phyloP scores from a whole-genome alignment of 2,329 filamentous ascomycete genomes.

The Chaetomium sp. region DNA sequence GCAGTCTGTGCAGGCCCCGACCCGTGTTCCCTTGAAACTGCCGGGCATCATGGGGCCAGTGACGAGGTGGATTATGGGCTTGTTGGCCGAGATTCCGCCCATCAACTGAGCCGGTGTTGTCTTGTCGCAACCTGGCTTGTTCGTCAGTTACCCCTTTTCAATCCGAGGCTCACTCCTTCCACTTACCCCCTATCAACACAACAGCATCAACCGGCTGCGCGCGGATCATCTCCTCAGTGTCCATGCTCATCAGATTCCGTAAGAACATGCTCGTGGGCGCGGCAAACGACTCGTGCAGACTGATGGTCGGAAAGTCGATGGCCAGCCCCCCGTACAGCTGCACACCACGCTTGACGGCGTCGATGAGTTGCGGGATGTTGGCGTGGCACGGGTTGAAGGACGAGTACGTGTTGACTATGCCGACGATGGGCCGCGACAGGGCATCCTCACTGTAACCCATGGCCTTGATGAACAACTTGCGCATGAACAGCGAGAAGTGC shows the following conservation, averaged over 20 bases:
- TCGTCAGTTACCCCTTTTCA: background rate
- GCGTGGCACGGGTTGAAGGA: slow-evolving; percentile 70
- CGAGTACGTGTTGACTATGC: slow-evolving; percentile 67
- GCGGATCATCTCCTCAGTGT: slow-evolving; percentile 71
- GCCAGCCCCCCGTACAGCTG: slow-evolving; percentile 61
- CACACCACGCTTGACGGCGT: slow-evolving; percentile 62
- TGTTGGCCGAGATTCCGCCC: slow-evolving; percentile 69
- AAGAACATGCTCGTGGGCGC: slow-evolving; percentile 69
- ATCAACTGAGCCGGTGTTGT: slow-evolving; percentile 68
- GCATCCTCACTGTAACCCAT: slow-evolving; percentile 68
- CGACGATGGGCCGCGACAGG: slow-evolving; percentile 63
- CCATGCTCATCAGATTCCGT: slow-evolving; percentile 71
- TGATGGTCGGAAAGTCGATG: slow-evolving; percentile 69
- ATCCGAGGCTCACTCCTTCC: background rate
- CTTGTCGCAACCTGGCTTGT: slow-evolving; percentile 59
- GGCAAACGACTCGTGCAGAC: slow-evolving; percentile 62
- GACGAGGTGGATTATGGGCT: slow-evolving; percentile 60
- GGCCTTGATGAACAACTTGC: slow-evolving; percentile 73
- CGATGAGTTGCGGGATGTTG: slow-evolving; percentile 64
- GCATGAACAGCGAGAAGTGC: slow-evolving; percentile 67
- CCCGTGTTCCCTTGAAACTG: slow-evolving; percentile 54
- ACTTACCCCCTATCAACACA: slow-evolving; percentile 57
- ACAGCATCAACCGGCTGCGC: slow-evolving; percentile 65
- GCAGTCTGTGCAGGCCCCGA: slow-evolving; percentile 71
- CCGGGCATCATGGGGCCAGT: slow-evolving; percentile 73